Base-by-base conservation (phyloP, 352 stramenopile genomes). In the Globisporangium ultimum region DNA sequence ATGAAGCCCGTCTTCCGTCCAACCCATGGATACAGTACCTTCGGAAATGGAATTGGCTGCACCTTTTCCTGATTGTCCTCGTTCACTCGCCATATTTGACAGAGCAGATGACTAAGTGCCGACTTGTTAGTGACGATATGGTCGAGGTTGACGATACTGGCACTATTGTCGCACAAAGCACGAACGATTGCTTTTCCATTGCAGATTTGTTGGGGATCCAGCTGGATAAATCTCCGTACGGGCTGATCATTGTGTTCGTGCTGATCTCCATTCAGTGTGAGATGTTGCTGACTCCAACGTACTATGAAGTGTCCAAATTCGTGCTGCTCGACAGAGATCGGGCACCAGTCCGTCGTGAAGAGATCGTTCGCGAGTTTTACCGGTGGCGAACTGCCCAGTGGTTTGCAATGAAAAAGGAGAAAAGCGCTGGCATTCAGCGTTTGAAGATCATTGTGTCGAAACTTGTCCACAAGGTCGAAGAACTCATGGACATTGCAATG, bases 371-470 rank as follows among this genome's bases (percentile, higher is more conserved):
- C 0, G 70, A 74, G 15, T 89, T 87, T 45, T 91, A 88, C 65
- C 74, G 75, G 14, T 61, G 70, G 15, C 82, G 84, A 42, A 92
- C 83, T 6, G 76, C 75, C 17, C 76, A 83, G 55, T 95, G 86
- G 84, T 84, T 88, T 55, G 58, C 61, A 3, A 70, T 95, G 43
- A 95, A 95, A 61, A 88, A 87, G 43, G 83, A 93, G 36, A 95
- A 95, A 58, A 89, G 84, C 52, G 74, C 81, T 12, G 85, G 81
- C 0, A 82, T 96, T 53, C 78, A 91, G 57, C 80, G 85, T 1
- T 75, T 96, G 12, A 94, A 93, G 52, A 80, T 93, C 7, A 94
- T 94, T 54, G 87, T 96, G 6, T 93, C 83, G 0, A 94, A 93
- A 59, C 70, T 94, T 1, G 87, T 96, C 0, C 84, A 96, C 57